Evolutionary conservation across 2,329 filamentous ascomycete genomes (phyloP), one percentile per base, ranked within the genome.

Genomic region (Stemphylium beticola): DNA sequence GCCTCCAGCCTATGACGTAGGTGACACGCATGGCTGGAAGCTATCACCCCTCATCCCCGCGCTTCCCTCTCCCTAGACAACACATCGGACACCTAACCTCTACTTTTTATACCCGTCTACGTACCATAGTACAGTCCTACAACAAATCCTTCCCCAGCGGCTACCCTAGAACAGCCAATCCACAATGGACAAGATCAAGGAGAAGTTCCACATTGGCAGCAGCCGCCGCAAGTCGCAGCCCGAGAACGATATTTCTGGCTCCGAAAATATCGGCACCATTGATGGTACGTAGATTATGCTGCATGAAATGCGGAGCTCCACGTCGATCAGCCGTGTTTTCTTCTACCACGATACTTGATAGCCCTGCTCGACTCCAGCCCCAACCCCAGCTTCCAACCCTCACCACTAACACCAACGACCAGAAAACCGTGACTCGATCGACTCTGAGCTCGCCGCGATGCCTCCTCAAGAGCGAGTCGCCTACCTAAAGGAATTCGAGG

Each of bases 111-210:
- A 45, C 26, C 26, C 38, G 1, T 45, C 32, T 18, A 18, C 46
- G 20, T 45, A 12, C 18, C 18, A 44, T 17, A 53, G 26, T 12
- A 47, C 31, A 36, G 22, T 22, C 36, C 22, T 42, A 22, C 36
- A 40, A 33, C 12, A 15, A 47, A 53, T 18, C 42, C 24, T 8
- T 7, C 22, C 32, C 7, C n/a, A 31, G n/a, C 31, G 31, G 14
- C n/a, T 15, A 49, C 31, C 39, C 38, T 42, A 49, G 26, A 50
- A 26, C 4, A 17, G n/a, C 9, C 39, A 17, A 46, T 18, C 37
- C 9, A 66, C 53, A 55, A 74, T 74, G 68, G 70, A 74, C 20
- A 68, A 68, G 53, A 62, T 74, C 61, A 74, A 74, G 60, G 69
- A 73, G 55, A 72, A 72, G 59, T 64, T 74, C 38, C 70, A 74